These are phyloP conservation scores for Phytomonas sp. DNA, from an alignment of 208 protist species.

Conservation along the genomic window DNA sequence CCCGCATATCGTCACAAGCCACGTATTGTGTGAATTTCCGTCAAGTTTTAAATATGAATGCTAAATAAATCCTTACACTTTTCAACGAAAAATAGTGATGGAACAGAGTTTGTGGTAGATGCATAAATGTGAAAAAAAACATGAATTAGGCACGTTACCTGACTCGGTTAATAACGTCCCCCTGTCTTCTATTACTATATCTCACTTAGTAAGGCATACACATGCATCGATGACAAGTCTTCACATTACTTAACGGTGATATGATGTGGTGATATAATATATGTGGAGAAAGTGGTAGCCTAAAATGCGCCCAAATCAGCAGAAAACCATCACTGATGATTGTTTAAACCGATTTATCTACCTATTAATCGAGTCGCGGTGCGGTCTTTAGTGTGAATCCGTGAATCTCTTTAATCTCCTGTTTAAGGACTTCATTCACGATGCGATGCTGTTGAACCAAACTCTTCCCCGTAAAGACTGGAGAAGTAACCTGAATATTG, in stretches of 20 bases:
- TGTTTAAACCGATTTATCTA: not conserved
- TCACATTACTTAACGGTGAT: not conserved
- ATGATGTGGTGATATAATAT: not conserved
- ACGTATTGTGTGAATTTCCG: not conserved
- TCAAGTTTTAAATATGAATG: not conserved
- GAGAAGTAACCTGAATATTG: constrained; percentile 67
- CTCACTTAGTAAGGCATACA: not conserved
- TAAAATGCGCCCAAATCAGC: not conserved
- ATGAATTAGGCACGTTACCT: not conserved
- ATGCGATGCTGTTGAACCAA: constrained; percentile 83
- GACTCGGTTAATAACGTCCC: not conserved
- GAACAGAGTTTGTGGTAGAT: not conserved
- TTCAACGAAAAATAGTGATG: not conserved
- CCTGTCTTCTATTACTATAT: not conserved
- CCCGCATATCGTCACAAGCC: not conserved
- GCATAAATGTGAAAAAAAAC: not conserved
- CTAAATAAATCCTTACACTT: not conserved
- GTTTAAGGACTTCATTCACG: constrained; percentile 72
- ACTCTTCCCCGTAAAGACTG: constrained; percentile 59
- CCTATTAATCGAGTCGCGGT: not conserved
- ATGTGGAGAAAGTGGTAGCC: not conserved
- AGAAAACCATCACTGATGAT: not conserved
- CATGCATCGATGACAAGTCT: not conserved
- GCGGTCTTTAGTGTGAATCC: constrained; percentile 73
- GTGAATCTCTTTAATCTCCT: constrained; percentile 79